Evolutionary conservation across 192 early-diverging fungal species (phyloP).

Genomic region (Allomyces javanicus): DNA sequence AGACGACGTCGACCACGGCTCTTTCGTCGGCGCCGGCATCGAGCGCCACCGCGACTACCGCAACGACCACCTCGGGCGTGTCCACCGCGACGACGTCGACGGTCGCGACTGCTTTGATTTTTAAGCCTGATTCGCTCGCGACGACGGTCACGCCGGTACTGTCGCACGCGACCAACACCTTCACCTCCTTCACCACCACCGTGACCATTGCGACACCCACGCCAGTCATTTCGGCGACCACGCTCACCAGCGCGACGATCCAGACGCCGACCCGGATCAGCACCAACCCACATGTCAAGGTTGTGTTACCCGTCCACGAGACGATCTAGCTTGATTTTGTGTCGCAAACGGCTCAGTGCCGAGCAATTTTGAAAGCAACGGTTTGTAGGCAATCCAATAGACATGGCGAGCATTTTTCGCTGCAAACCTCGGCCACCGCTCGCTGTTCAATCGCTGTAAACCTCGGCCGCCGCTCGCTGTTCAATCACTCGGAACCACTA

Average conservation of each 20-base stretch:
- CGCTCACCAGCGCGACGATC: neutral
- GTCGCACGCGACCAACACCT: neutral
- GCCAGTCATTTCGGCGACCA: neutral
- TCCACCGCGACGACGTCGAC: too few relatives aligned
- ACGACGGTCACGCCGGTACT: neutral
- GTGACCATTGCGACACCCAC: neutral
- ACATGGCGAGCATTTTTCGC: too few relatives aligned
- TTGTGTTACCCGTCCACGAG: too few relatives aligned
- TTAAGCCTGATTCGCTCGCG: neutral
- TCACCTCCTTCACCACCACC: neutral
- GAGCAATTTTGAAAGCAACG: too few relatives aligned
- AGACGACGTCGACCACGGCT: neutral
- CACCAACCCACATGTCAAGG: too few relatives aligned
- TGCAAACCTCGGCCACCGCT: too few relatives aligned
- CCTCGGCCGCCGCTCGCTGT: too few relatives aligned
- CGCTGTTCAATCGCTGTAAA: too few relatives aligned
- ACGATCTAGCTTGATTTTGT: too few relatives aligned
- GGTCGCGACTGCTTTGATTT: neutral
- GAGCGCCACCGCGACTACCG: conserved; percentile 1
- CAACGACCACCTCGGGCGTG: neutral
- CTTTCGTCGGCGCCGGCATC: neutral
- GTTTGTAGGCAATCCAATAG: too few relatives aligned
- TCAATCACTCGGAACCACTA: too few relatives aligned
- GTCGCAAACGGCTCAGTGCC: too few relatives aligned
- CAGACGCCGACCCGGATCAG: neutral